Evolutionary conservation across 1,284 basidiomycete species (phyloP).

Genomic region (Abortiporus biennis): DNA sequence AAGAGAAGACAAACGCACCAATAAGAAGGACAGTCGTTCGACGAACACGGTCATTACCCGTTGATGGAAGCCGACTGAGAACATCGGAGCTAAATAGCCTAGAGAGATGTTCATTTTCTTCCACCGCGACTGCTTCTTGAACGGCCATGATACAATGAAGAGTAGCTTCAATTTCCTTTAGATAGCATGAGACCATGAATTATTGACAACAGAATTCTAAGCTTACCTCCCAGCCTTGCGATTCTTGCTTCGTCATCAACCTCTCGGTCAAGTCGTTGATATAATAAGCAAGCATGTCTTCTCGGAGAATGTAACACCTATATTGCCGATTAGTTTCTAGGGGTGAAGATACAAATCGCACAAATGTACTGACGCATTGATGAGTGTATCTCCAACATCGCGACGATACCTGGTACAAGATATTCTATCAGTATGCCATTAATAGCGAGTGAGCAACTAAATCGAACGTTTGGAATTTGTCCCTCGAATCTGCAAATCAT

Average conservation of each 20-base stretch:
- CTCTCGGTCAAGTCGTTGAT: conserved; percentile 54
- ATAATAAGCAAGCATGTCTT: conserved; percentile 73
- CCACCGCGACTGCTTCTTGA: conserved; percentile 80
- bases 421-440: neutral
- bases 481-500: conserved; percentile 53
- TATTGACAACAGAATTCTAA: conserved; percentile 1
- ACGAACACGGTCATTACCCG: conserved; percentile 61
- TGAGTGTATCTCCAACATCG: conserved; percentile 86
- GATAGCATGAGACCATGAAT: neutral
- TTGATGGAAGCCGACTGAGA: conserved; percentile 58
- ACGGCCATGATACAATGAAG: conserved; percentile 81
- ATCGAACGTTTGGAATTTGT: conserved; percentile 70
- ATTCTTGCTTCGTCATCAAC: conserved; percentile 32
- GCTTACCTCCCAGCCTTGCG: conserved; percentile 66
- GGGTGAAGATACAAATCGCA: neutral
- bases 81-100: conserved; percentile 68
- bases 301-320: conserved; percentile 84
- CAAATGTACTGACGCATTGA: conserved; percentile 69
- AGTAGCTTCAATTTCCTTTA: conserved; percentile 81
- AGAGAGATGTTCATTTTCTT: conserved; percentile 57
- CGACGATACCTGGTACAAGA: conserved; percentile 69
- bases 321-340: neutral
- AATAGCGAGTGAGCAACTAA: neutral
- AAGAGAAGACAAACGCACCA: no score
- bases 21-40: conserved; percentile 68